Evolutionary conservation across 306 rosid species (phyloP).

Genomic region (Benincasa hispida): DNA sequence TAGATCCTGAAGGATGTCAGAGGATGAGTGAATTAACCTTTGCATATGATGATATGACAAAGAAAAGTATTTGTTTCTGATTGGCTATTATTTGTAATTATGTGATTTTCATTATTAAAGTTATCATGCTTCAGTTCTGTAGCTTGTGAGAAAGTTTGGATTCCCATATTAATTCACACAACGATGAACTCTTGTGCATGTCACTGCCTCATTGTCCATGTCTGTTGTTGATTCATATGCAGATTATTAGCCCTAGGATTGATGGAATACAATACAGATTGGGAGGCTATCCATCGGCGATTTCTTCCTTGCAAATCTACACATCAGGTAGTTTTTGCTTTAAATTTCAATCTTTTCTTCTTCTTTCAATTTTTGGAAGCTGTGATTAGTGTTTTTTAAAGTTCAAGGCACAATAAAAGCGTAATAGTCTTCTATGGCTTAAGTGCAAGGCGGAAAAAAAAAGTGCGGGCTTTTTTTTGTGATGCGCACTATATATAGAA

Average conservation of each 20-base stretch:
- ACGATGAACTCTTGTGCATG: not conserved
- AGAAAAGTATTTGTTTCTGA: not conserved
- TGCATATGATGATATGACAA: too few species aligned
- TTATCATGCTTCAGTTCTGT: not conserved
- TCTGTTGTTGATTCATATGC: conserved; percentile 12
- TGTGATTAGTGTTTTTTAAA: too few species aligned
- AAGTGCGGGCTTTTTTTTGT: too few species aligned
- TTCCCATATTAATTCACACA: not conserved
- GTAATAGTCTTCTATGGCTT: too few species aligned
- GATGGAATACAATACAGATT: conserved; percentile 88
- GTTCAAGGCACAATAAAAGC: too few species aligned
- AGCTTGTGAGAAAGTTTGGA: not conserved
- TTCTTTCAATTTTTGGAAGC: not conserved
- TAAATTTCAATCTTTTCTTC: not conserved
- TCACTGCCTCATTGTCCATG: not conserved
- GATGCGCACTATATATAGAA: too few species aligned
- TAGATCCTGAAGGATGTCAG: not conserved
- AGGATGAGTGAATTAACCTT: too few species aligned
- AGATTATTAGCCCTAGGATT: conserved; percentile 80
- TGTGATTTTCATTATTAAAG: not conserved
- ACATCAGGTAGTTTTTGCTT: conserved; percentile 51
- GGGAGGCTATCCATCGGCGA: conserved; percentile 82
- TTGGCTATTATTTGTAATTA: not conserved
- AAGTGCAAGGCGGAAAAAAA: too few species aligned
- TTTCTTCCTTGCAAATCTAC: conserved; percentile 90